phyloP scores from a whole-genome alignment of 2,329 filamentous ascomycete genomes.

The Endothia cerciana region DNA sequence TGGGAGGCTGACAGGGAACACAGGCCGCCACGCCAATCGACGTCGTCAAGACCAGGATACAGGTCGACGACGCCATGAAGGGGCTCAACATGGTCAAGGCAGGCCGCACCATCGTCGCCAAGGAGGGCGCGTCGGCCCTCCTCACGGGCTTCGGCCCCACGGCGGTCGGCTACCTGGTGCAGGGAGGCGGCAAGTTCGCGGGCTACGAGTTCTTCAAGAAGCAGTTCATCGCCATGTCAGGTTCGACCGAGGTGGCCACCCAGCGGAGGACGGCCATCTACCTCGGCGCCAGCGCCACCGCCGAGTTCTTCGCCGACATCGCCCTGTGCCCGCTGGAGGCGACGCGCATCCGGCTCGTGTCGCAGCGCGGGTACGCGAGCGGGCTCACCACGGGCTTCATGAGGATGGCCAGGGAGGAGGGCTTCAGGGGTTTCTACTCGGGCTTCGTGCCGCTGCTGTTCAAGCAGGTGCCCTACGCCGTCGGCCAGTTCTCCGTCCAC shows the following conservation, averaged over 20 bases:
- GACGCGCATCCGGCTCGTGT: slow-evolving; percentile 77
- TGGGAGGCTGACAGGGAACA: background rate
- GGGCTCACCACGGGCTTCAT: slow-evolving; percentile 73
- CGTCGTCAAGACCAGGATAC: slow-evolving; percentile 90
- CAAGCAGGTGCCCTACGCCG: slow-evolving; percentile 92
- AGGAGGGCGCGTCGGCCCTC: slow-evolving; percentile 78
- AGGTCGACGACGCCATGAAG: slow-evolving; percentile 85
- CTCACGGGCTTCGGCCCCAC: slow-evolving; percentile 85
- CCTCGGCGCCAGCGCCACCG: slow-evolving; percentile 70
- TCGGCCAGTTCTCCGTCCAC: slow-evolving; percentile 93
- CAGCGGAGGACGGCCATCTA: slow-evolving; percentile 63
- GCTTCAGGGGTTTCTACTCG: slow-evolving; percentile 83
- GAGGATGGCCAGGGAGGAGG: slow-evolving; percentile 77
- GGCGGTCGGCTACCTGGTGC: slow-evolving; percentile 84
- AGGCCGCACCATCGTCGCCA: slow-evolving; percentile 75
- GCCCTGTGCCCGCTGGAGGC: slow-evolving; percentile 90
- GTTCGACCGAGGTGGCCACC: slow-evolving; percentile 50
- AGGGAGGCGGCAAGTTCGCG: slow-evolving; percentile 89
- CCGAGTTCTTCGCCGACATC: slow-evolving; percentile 76
- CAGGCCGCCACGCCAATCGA: slow-evolving; percentile 58
- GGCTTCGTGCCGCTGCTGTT: slow-evolving; percentile 86
- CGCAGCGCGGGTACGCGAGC: slow-evolving; percentile 75
- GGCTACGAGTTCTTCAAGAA: slow-evolving; percentile 96
- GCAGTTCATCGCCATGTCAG: slow-evolving; percentile 74
- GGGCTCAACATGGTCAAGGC: slow-evolving; percentile 82